Evolutionary conservation across 495 filamentous ascomycete genomes (phyloP).

Genomic region (Aspergillus sclerotioniger): DNA sequence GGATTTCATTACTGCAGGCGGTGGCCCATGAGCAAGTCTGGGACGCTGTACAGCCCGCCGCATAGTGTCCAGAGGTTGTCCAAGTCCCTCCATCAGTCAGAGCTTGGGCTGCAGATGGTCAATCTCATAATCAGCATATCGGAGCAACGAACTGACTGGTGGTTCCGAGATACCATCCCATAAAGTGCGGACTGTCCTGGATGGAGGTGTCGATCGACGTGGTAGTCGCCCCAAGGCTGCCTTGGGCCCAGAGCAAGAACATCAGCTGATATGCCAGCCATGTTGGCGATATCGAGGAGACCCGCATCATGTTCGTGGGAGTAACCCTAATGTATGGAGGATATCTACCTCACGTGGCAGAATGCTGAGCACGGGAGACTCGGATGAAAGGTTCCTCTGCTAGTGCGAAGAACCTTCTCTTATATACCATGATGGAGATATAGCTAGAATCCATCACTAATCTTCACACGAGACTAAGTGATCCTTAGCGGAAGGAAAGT

Average conservation of each 20-base stretch:
- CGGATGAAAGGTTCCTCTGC: too few relatives aligned
- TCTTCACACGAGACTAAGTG: too few relatives aligned
- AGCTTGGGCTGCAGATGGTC: conserved; percentile 5
- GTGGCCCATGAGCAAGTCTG: conserved; percentile 4
- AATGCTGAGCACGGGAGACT: too few relatives aligned
- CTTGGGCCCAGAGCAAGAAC: neutral
- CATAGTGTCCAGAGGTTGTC: conserved; percentile 11
- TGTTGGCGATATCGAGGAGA: neutral
- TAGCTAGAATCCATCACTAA: too few relatives aligned
- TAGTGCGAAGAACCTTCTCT: too few relatives aligned
- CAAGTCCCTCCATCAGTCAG: conserved; percentile 9
- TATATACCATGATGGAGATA: too few relatives aligned
- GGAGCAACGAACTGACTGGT: conserved; percentile 3
- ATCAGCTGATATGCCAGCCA: neutral
- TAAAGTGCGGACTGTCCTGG: conserved; percentile 7
- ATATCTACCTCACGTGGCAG: too few relatives aligned
- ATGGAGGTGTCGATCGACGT: conserved; percentile 1
- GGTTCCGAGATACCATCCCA: conserved; percentile 12
- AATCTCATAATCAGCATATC: too few relatives aligned
- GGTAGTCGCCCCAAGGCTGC: neutral
- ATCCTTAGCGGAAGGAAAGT: too few relatives aligned
- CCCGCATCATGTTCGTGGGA: neutral
- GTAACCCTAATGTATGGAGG: neutral
- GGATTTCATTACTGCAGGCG: neutral
- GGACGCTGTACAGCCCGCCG: conserved; percentile 7